Evolutionary conservation across 2,329 filamentous ascomycete species (phyloP).

Genomic region (Xylaria sp.): DNA sequence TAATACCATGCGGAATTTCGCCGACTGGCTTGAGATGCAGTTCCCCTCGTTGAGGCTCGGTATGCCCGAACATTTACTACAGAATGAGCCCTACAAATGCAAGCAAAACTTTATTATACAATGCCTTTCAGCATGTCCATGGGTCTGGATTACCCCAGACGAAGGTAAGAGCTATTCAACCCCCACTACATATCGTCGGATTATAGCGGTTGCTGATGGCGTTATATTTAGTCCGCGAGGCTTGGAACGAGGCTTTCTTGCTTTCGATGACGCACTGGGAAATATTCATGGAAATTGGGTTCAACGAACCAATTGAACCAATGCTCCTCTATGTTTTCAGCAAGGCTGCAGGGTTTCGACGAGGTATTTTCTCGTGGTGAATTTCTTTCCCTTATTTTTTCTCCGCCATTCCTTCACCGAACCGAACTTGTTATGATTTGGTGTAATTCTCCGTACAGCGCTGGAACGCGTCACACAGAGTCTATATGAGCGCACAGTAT

Average conservation of each 20-base stretch:
- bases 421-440: background rate
- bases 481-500: background rate
- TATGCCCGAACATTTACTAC: background rate
- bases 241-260: background rate
- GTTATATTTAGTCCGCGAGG: background rate
- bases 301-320: background rate
- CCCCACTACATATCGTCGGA: background rate
- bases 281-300: background rate
- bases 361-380: background rate
- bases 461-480: background rate
- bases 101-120: background rate
- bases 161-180: background rate
- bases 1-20: background rate
- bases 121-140: background rate
- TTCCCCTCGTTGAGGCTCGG: background rate
- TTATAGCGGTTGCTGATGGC: background rate
- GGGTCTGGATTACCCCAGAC: background rate
- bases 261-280: background rate
- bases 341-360: background rate
- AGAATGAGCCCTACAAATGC: background rate
- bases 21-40: background rate
- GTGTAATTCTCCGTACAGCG: background rate
- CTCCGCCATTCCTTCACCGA: background rate
- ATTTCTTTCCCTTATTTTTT: background rate
- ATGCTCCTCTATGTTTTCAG: background rate